Base-by-base conservation (phyloP, 2,329 filamentous ascomycete species). In the Geosmithia morbida region DNA sequence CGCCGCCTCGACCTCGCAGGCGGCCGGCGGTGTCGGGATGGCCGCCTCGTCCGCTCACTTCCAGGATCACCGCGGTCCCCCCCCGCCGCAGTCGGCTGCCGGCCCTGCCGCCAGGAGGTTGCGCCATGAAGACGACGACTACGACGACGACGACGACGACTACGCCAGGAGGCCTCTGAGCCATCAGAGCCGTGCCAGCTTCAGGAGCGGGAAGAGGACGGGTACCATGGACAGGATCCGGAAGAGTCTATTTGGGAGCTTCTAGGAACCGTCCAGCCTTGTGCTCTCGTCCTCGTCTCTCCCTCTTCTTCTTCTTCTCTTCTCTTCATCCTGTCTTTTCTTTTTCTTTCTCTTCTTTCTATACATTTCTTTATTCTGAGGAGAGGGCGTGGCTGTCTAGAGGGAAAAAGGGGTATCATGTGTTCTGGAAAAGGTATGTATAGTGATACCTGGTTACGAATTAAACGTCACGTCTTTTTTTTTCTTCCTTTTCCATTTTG, bases 161-260 rank as follows among this genome's bases (percentile, higher is more conserved):
- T 52, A 52, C 40, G 50, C 51, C 18, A 45, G 51, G 7, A 39
- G 51, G 30, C 46, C 46, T 3, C 20, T 22, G 20, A 47, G 46
- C 17, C n/a, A 30, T 43, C 51, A 51, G 22, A 46, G 50, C 43
- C 51, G 50, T 41, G 45, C 46, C 33, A 33, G 48, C 26, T 51
- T 51, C 46, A 47, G 44, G 14, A 29, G 46, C 20, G 37, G 46
- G 14, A 49, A 46, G 37, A 52, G 51, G 48, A 18, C 45, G 17
- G 37, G 47, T 10, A 45, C 43, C 18, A 46, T 33, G 33, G 49
- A 51, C 20, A 49, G 50, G 47, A 42, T 53, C 26, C 47, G 48
- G 33, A 48, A 52, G 14, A 52, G 50, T 7, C 20, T 53, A 20
- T 53, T 53, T 41, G 51, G 51, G 43, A 30, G 20, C 10, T 18